Conservation (phyloP, 352 stramenopile species). For the Globisporangium heterothallicum region DNA sequence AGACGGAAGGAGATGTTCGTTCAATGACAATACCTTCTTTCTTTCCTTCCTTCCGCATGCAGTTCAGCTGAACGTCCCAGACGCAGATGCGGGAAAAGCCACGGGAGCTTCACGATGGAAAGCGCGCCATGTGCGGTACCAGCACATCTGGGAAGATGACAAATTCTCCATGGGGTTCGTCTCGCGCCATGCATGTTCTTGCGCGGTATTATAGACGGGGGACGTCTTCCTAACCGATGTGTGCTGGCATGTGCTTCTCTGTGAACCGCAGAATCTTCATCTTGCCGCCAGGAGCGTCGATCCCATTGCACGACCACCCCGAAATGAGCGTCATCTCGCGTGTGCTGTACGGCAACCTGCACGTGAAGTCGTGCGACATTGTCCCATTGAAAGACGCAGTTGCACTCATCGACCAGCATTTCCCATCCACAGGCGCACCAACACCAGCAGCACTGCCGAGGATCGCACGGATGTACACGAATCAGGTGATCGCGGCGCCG, state of each 20-base stretch:
- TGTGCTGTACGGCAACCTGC: slow-evolving; percentile 67
- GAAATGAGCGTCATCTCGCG: slow-evolving; percentile 83
- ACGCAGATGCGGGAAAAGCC: slow-evolving; percentile 4
- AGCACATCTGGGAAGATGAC: slow-evolving; percentile 80
- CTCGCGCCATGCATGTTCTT: not conserved
- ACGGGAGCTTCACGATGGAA: slow-evolving; percentile 6
- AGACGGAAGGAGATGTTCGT: too few relatives aligned
- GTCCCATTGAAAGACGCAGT: slow-evolving; percentile 9
- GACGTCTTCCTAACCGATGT: not conserved
- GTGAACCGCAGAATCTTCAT: slow-evolving; percentile 68
- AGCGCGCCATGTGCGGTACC: slow-evolving; percentile 41
- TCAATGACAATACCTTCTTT: slow-evolving; percentile 1
- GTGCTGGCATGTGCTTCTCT: not conserved
- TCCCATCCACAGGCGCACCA: too few relatives aligned
- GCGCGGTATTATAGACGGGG: not conserved
- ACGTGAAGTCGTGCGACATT: slow-evolving; percentile 62
- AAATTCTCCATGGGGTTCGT: slow-evolving; percentile 73
- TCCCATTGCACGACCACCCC: slow-evolving; percentile 80
- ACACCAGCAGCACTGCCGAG: slow-evolving; percentile 1
- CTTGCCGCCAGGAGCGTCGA: slow-evolving; percentile 56
- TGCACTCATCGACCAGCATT: not conserved
- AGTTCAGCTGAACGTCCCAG: slow-evolving; percentile 57
- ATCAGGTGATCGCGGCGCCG: slow-evolving; percentile 41
- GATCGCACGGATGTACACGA: slow-evolving; percentile 35
- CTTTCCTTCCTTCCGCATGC: not conserved